phyloP scores from a whole-genome alignment of 805 yeast genomes.

The Schizosaccharomyces lindneri region DNA sequence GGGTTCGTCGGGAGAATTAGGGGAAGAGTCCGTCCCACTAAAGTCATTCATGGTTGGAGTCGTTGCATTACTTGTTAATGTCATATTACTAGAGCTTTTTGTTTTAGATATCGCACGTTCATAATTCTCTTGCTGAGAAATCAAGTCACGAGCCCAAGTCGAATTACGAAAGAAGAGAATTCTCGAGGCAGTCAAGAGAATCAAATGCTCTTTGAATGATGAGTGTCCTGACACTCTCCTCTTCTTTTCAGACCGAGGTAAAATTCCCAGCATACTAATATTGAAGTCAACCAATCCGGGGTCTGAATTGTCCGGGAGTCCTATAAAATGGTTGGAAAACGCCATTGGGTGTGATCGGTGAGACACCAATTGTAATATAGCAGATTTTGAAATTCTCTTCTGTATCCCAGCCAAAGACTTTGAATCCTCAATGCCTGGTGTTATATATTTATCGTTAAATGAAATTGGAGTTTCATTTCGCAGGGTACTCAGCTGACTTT shows the following conservation, averaged over 20 bases:
- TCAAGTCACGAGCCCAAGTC: conserved; percentile 14
- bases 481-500: background rate
- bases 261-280: conserved; percentile 17
- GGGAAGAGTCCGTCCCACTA: background rate
- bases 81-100: background rate
- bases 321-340: conserved; percentile 9
- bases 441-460: background rate
- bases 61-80: background rate
- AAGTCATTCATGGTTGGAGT: background rate
- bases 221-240: conserved; percentile 10
- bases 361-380: conserved; percentile 15
- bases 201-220: conserved; percentile 20
- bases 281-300: conserved; percentile 18
- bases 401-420: conserved; percentile 7
- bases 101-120: background rate
- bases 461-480: background rate
- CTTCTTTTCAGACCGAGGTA: conserved; percentile 15
- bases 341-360: conserved; percentile 18
- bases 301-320: conserved; percentile 9
- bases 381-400: conserved; percentile 12
- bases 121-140: conserved; percentile 7
- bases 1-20: background rate
- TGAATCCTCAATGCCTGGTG: background rate
- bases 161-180: conserved; percentile 19
- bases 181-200: conserved; percentile 18